These are phyloP conservation scores for Ophiostoma tasmaniense DNA, from an alignment of 2,329 filamentous ascomycete species.

Conservation along the genomic window DNA sequence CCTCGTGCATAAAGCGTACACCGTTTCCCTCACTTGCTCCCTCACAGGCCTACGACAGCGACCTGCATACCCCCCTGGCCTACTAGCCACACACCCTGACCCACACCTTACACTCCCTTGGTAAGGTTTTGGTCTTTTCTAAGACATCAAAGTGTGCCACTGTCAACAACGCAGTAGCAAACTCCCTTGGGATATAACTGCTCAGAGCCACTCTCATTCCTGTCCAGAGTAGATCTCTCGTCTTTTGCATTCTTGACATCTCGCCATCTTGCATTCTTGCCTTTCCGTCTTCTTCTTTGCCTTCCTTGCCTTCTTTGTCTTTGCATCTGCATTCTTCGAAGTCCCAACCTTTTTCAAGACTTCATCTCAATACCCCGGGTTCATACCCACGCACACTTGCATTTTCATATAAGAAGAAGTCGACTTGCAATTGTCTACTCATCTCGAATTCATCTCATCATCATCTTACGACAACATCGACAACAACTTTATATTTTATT, in stretches of 20 bases:
- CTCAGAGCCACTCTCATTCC: constrained; percentile 19
- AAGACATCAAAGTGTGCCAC: constrained; percentile 14
- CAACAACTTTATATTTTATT: neutral
- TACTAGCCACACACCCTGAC: neutral
- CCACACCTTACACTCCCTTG: neutral
- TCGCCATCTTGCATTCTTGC: neutral
- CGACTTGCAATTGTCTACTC: neutral
- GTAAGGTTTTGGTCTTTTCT: neutral
- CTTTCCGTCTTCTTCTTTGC: neutral
- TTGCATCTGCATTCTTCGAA: neutral
- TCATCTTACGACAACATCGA: constrained; percentile 8
- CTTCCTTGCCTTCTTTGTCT: constrained; percentile 6
- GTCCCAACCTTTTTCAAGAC: constrained; percentile 9
- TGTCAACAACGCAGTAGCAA: constrained; percentile 16
- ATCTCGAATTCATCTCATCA: neutral
- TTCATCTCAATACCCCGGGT: neutral
- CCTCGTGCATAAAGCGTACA: constrained; percentile 19
- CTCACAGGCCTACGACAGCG: neutral
- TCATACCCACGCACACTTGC: neutral
- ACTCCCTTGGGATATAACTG: constrained; percentile 19
- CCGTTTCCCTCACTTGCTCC: constrained; percentile 1
- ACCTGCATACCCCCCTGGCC: constrained; percentile 1
- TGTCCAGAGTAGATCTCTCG: constrained; percentile 11
- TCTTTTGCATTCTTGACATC: neutral
- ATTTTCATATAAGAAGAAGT: constrained; percentile 1